A percentile compares a stretch with the other conserved stretches of the same genome.
Evolutionary conservation across 352 stramenopile genomes (phyloP).

Genomic region (Phytophthora chlamydospora): DNA sequence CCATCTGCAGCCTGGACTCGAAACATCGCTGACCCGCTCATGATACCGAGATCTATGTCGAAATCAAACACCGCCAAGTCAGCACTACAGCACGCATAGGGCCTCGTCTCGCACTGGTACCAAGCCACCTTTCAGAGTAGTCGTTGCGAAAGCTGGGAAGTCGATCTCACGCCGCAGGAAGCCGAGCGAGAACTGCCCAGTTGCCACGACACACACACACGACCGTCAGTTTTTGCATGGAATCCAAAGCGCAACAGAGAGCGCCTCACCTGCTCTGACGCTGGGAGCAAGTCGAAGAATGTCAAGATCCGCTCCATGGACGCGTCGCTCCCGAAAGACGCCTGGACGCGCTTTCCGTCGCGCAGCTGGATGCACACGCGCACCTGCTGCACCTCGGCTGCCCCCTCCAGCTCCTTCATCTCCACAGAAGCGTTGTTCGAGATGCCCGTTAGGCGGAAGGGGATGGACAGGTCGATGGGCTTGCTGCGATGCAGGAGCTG

Average conservation of each 20-base stretch:
- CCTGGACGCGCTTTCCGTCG: slow-evolving; percentile 80
- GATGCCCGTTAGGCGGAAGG: slow-evolving; percentile 85
- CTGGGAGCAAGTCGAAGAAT: slow-evolving; percentile 59
- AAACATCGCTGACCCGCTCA: slow-evolving; percentile 88
- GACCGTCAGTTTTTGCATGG: slow-evolving; percentile 9
- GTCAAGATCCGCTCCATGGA: slow-evolving; percentile 67
- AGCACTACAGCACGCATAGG: background rate
- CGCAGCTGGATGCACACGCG: slow-evolving; percentile 82
- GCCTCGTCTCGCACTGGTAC: background rate
- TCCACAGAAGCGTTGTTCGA: slow-evolving; percentile 86
- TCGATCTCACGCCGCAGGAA: slow-evolving; percentile 82
- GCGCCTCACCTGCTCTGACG: slow-evolving; percentile 36
- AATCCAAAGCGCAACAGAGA: background rate
- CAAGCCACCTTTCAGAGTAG: slow-evolving; percentile 67
- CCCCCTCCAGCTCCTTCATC: slow-evolving; percentile 46
- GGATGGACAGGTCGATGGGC: slow-evolving; percentile 77
- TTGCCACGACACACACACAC: background rate
- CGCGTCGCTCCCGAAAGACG: slow-evolving; percentile 56
- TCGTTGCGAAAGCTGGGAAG: slow-evolving; percentile 52
- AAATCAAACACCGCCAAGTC: slow-evolving; percentile 3
- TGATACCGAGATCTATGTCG: slow-evolving; percentile 70
- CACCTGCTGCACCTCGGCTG: slow-evolving; percentile 54
- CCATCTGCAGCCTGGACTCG: slow-evolving; percentile 51
- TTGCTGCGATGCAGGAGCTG: slow-evolving; percentile 73
- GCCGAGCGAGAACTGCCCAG: slow-evolving; percentile 69